These are phyloP conservation scores for Sanchytrium tribonematis DNA, from an alignment of 371 early-diverging fungal species.

Conservation along the genomic window DNA sequence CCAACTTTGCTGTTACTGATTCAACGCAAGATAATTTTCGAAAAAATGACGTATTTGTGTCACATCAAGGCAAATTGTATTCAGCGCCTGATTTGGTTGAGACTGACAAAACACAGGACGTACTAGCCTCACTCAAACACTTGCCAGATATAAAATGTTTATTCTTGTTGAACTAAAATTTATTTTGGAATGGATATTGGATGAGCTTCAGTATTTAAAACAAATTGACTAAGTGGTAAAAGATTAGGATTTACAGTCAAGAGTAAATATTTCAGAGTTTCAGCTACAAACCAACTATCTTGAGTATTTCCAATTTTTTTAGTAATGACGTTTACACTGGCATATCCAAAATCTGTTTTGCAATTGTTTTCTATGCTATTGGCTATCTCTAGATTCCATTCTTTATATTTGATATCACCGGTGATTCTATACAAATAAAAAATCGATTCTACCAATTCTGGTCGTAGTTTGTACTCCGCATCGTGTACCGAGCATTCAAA, in stretches of 20 bases:
- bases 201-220: conserved; percentile 70
- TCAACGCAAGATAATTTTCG: too few relatives aligned
- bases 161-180: too few relatives aligned
- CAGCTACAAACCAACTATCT: conserved; percentile 45
- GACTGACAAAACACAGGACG: too few relatives aligned
- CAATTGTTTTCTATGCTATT: conserved; percentile 2
- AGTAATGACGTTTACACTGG: conserved; percentile 5
- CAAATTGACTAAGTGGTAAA: conserved; percentile 44
- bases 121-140: too few relatives aligned
- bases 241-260: conserved; percentile 35
- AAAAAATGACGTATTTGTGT: too few relatives aligned
- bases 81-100: too few relatives aligned
- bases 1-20: too few relatives aligned
- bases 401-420: conserved; percentile 14
- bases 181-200: conserved; percentile 36
- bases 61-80: too few relatives aligned
- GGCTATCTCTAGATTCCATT: conserved; percentile 12
- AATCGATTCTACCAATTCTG: conserved; percentile 15
- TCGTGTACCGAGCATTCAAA: too few relatives aligned
- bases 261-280: conserved; percentile 76
- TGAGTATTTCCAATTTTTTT: conserved; percentile 7
- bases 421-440: conserved; percentile 20
- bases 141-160: too few relatives aligned
- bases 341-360: conserved; percentile 5
- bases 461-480: conserved; percentile 8